Conservation (phyloP, 106 monocot genomes). For the Dendrobium officinale region DNA sequence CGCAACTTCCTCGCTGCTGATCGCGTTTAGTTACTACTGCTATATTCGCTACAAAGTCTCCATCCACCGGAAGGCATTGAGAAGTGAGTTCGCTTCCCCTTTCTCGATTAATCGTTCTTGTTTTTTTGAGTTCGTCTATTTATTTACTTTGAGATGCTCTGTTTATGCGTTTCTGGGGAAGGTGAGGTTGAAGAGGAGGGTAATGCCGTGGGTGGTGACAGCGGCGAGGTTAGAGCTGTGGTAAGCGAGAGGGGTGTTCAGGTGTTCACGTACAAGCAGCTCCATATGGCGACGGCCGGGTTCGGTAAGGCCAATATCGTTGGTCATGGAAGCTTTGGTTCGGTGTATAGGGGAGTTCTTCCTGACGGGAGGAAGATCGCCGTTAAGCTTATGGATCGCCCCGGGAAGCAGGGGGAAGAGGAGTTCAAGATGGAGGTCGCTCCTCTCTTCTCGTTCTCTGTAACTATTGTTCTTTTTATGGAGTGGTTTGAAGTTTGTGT, state of each 20-base stretch:
- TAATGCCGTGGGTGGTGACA: background rate
- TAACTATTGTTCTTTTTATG: background rate
- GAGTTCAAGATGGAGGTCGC: slow-evolving; percentile 96
- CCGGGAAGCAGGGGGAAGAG: slow-evolving; percentile 86
- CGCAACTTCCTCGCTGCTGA: slow-evolving; percentile 55
- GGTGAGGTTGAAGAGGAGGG: slow-evolving; percentile 6
- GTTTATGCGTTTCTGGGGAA: background rate
- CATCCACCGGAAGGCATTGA: slow-evolving; percentile 46
- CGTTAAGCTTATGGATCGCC: slow-evolving; percentile 92
- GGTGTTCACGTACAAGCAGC: slow-evolving; percentile 81
- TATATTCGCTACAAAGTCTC: slow-evolving; percentile 84
- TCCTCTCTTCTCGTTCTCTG: background rate
- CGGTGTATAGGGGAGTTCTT: slow-evolving; percentile 74
- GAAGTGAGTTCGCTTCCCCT: slow-evolving; percentile 11
- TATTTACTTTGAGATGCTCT: background rate
- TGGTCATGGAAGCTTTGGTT: slow-evolving; percentile 91
- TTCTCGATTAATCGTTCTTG: background rate
- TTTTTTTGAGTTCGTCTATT: background rate
- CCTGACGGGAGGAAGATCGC: slow-evolving; percentile 82
- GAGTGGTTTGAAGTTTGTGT: slow-evolving; percentile 5
- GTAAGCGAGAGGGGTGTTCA: slow-evolving; percentile 41
- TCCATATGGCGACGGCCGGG: slow-evolving; percentile 76
- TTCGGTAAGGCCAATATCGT: slow-evolving; percentile 70
- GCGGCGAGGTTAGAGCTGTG: slow-evolving; percentile 13
- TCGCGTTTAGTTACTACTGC: slow-evolving; percentile 95